Base-by-base conservation (phyloP, 768 basidiomycete genomes). In the Hygrocybe coccinea region DNA sequence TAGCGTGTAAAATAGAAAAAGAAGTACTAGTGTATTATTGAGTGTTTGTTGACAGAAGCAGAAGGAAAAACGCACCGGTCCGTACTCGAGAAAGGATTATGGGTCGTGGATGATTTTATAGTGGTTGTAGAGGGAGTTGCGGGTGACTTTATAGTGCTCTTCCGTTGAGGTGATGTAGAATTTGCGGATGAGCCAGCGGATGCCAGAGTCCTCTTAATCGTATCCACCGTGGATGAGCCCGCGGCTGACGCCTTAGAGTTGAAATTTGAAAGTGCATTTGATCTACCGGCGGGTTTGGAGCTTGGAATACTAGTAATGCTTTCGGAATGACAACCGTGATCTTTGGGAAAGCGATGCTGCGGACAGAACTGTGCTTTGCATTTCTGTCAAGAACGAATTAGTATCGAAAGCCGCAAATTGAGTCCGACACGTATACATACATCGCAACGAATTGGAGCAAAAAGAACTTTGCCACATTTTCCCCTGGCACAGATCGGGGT, bases 301-400 rank as follows among this genome's bases (percentile, higher is more conserved):
- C 69, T 43, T 10, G 66, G 41, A 33, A 69, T 33, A 17, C 65
- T 47, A 25, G 65, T 47, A 49, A 61, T 56, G 43, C 43, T 22
- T n/a, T 3, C 29, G 65, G 63, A 22, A 68, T 24, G n/a, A 62
- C 90, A 91, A 51, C 56, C 74, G 59, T 94, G 91, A 60, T 88
- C 85, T 39, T 74, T 73, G 8, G 89, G 85, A 69, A 90, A 90
- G 43, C 91, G 87, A 65, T 94, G 91, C 24, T 81, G 71, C 0
- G 87, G 78, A 65, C 91, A 94, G 65, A 84, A 93, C 59, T 86
- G 83, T 57, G 81, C 71, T 43, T 69, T 76, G 69, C 91, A 93
- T 67, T 78, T 78, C 91, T 93, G 56, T 17, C 3, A 6, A 38
- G 2, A 24, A 44, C 41, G 12, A 50, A n/a, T 52, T 35, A 11